Percentiles rank a stretch among this genome's conserved stretches.
Conservation (phyloP, 108 stramenopile species). For the Epipyxis sp. region DNA sequence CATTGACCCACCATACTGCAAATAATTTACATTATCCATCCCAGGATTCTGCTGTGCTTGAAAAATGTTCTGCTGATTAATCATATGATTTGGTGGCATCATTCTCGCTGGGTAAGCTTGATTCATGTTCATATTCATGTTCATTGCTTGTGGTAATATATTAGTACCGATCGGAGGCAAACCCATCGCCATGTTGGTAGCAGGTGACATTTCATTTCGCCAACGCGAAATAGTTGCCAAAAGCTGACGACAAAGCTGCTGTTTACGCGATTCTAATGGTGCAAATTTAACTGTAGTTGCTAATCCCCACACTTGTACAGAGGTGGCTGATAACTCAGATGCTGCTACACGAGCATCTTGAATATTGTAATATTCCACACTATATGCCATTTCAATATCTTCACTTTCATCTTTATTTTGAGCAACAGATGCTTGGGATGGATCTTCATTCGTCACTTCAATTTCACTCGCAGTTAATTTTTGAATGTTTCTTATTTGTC, state of each 20-base stretch:
- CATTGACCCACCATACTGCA: too few relatives aligned
- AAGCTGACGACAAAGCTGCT: conserved; percentile 1
- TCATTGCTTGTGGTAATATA: too few relatives aligned
- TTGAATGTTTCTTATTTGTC: conserved; percentile 22
- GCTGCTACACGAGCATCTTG: conserved; percentile 27
- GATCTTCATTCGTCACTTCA: not conserved
- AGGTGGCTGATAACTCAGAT: conserved; percentile 18
- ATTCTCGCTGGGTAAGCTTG: too few relatives aligned
- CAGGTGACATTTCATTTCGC: not conserved
- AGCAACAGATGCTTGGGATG: not conserved
- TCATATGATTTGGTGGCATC: too few relatives aligned
- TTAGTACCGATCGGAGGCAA: not conserved
- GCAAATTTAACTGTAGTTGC: conserved; percentile 7
- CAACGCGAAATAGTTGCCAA: conserved; percentile 14
- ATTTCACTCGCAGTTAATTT: conserved; percentile 4
- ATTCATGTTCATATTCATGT: too few relatives aligned
- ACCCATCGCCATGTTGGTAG: not conserved
- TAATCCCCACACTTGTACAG: not conserved
- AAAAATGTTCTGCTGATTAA: too few relatives aligned
- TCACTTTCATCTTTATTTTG: not conserved
- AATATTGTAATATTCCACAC: conserved; percentile 27
- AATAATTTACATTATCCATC: too few relatives aligned
- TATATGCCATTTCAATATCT: not conserved
- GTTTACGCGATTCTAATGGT: not conserved
- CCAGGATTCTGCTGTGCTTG: too few relatives aligned